Conservation (phyloP, 1,139 yeast genomes). For the Hanseniaspora gamundiae region DNA sequence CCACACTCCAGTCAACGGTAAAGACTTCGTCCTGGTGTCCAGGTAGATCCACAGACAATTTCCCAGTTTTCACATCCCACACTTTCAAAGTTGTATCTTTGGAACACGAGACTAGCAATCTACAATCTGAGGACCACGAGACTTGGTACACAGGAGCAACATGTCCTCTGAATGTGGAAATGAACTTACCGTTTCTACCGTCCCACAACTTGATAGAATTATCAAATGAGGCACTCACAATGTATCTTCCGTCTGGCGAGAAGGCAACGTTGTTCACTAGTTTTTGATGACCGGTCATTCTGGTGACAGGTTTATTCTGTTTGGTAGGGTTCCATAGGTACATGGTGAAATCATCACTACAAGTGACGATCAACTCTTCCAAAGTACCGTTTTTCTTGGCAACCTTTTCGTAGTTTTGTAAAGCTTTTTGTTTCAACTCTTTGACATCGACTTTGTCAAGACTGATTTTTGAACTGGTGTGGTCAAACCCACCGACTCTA, state of each 20-base stretch:
- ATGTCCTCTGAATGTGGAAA: slow-evolving; percentile 88
- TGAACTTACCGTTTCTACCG: slow-evolving; percentile 80
- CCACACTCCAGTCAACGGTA: slow-evolving; percentile 97
- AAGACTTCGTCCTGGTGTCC: slow-evolving; percentile 94
- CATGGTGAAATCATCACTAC: slow-evolving; percentile 97
- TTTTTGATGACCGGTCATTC: slow-evolving; percentile 98
- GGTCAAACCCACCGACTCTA: slow-evolving; percentile 72
- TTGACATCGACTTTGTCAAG: slow-evolving; percentile 23
- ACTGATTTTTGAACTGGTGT: slow-evolving; percentile 37
- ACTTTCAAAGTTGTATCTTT: slow-evolving; percentile 95
- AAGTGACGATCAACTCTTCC: slow-evolving; percentile 81
- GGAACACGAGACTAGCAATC: slow-evolving; percentile 83
- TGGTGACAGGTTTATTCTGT: slow-evolving; percentile 66
- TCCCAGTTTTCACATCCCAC: slow-evolving; percentile 86
- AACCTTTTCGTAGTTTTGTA: slow-evolving; percentile 61
- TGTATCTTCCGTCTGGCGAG: slow-evolving; percentile 86
- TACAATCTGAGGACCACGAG: slow-evolving; percentile 96
- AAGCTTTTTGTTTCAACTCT: slow-evolving; percentile 50
- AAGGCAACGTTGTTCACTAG: slow-evolving; percentile 91
- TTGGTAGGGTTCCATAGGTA: slow-evolving; percentile 89
- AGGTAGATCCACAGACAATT: slow-evolving; percentile 78
- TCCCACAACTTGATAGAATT: slow-evolving; percentile 94
- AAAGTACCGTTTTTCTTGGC: slow-evolving; percentile 58
- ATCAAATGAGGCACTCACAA: slow-evolving; percentile 91
- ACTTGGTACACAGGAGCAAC: slow-evolving; percentile 97